Percentiles rank a stretch among this genome's conserved stretches.
phyloP scores from a whole-genome alignment of 345 rosid species.

The Boechera divaricarpa region DNA sequence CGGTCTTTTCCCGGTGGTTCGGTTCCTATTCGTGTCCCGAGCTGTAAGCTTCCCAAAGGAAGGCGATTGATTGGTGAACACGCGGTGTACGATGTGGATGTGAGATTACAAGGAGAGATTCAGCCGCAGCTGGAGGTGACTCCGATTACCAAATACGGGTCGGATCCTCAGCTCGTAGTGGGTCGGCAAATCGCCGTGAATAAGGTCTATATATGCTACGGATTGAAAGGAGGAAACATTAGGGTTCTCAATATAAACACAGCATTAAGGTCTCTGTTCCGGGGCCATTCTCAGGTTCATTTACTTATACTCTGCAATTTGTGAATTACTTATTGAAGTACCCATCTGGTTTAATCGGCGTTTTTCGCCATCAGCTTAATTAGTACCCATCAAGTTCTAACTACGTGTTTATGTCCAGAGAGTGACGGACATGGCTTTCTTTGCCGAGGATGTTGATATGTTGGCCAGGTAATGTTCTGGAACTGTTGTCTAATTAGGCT shows the following conservation, averaged over 20 bases:
- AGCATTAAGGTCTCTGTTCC: conserved; percentile 77
- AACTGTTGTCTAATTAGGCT: background rate
- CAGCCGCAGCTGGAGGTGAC: conserved; percentile 91
- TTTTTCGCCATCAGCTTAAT: background rate
- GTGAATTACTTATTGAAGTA: conserved; percentile 9
- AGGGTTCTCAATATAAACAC: conserved; percentile 86
- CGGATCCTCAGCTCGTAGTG: conserved; percentile 80
- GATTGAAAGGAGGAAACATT: conserved; percentile 80
- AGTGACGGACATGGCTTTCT: conserved; percentile 93
- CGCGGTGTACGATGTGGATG: conserved; percentile 70
- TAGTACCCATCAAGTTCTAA: conserved; percentile 3
- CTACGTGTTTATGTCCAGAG: conserved; percentile 53
- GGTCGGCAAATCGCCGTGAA: conserved; percentile 92
- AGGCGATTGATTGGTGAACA: conserved; percentile 61
- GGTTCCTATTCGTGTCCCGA: conserved; percentile 54
- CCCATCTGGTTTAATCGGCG: conserved; percentile 8
- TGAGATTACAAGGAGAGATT: conserved; percentile 62
- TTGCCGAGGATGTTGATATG: conserved; percentile 90
- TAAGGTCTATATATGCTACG: conserved; percentile 79
- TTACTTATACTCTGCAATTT: background rate
- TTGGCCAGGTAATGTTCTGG: conserved; percentile 73
- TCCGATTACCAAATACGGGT: conserved; percentile 87
- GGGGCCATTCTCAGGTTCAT: conserved; percentile 81
- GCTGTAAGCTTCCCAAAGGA: conserved; percentile 66
- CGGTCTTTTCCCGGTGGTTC: conserved; percentile 44